Percentiles rank a stretch among this genome's conserved stretches.
phyloP scores from a whole-genome alignment of 2,329 filamentous ascomycete genomes.

The Triangularia setosa region DNA sequence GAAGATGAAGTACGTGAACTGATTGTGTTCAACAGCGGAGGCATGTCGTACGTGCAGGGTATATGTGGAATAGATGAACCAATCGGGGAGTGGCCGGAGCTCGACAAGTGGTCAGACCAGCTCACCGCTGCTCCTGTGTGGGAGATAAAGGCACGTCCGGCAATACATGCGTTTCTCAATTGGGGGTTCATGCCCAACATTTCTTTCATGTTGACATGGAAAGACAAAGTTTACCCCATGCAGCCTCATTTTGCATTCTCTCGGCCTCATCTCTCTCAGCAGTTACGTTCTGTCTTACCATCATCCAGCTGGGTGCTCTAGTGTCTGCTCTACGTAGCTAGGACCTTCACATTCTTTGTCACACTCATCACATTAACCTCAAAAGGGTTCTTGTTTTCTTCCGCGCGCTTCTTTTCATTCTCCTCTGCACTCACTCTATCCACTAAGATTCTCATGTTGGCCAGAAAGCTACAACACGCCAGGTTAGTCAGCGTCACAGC shows the following conservation, averaged over 20 bases:
- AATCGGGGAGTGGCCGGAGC: background rate
- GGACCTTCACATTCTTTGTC: background rate
- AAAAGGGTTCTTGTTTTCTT: background rate
- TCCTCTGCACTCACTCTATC: constrained; percentile 18
- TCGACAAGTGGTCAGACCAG: background rate
- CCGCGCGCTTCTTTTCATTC: background rate
- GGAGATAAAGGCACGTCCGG: too few relatives aligned
- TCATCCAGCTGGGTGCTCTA: too few relatives aligned
- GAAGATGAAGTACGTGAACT: background rate
- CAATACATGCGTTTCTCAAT: too few relatives aligned
- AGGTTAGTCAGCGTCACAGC: background rate
- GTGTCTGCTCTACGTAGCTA: background rate
- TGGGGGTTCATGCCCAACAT: too few relatives aligned
- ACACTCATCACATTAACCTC: background rate
- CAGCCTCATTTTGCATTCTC: too few relatives aligned
- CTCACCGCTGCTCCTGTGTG: too few relatives aligned
- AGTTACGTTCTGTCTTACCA: too few relatives aligned
- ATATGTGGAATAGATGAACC: background rate
- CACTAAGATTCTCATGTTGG: constrained; percentile 17
- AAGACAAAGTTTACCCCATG: too few relatives aligned
- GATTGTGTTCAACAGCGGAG: background rate
- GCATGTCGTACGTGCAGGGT: background rate
- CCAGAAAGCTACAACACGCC: constrained; percentile 6
- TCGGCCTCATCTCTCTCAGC: too few relatives aligned
- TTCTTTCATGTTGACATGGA: too few relatives aligned